phyloP scores from a whole-genome alignment of 768 basidiomycete species.

The Naganishia vishniacii region DNA sequence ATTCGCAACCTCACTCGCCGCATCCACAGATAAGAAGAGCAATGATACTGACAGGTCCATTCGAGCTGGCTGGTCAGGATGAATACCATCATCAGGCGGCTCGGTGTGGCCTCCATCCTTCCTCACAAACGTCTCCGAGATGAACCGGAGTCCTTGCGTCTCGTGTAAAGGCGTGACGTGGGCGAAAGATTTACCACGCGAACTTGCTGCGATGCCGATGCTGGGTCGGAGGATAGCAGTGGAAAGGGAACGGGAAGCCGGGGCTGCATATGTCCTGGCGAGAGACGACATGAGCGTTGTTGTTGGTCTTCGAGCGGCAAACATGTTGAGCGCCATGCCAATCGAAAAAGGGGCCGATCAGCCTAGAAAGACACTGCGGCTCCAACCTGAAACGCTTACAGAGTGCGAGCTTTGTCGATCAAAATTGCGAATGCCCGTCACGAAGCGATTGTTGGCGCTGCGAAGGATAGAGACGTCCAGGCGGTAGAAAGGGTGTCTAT shows the following conservation, averaged over 20 bases:
- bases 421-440: not conserved
- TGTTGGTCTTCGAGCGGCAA: conserved; percentile 7
- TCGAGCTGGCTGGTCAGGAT: conserved; percentile 40
- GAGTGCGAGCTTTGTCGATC: not conserved
- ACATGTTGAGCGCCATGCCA: not conserved
- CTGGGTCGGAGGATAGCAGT: conserved; percentile 18
- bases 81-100: conserved; percentile 44
- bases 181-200: not conserved
- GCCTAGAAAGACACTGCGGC: not conserved
- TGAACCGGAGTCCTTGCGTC: conserved; percentile 24
- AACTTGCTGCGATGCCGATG: not conserved
- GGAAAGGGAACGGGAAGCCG: conserved; percentile 1
- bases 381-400: not conserved
- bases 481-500: too few relatives aligned
- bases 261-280: not conserved
- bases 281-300: conserved; percentile 7
- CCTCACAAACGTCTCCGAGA: conserved; percentile 29
- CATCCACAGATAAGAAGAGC: not conserved
- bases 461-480: too few relatives aligned
- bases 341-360: not conserved
- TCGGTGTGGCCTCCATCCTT: conserved; percentile 42
- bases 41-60: conserved; percentile 47
- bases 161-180: not conserved
- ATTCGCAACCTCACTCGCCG: not conserved
- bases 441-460: too few relatives aligned